A percentile compares a stretch with the other conserved stretches of the same genome.
Evolutionary conservation across 1,284 basidiomycete species (phyloP).

Genomic region (Ceratobasidium sp.): DNA sequence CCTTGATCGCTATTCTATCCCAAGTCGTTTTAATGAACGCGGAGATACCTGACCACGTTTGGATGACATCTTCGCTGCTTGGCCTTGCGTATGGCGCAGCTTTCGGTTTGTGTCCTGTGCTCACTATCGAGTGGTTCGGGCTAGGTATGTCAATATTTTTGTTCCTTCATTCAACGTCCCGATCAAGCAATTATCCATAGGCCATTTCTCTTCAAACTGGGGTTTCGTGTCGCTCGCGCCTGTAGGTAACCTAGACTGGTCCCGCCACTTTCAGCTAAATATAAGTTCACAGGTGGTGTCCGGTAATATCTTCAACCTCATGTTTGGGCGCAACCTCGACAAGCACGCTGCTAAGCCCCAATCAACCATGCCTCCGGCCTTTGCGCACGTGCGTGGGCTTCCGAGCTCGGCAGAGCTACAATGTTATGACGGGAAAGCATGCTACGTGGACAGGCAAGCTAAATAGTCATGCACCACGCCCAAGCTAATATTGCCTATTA

Average conservation of each 20-base stretch:
- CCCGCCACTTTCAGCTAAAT: background rate
- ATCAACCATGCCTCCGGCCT: background rate
- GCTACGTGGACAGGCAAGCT: slow-evolving; percentile 47
- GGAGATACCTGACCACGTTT: slow-evolving; percentile 72
- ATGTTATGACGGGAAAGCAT: slow-evolving; percentile 47
- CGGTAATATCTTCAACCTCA: slow-evolving; percentile 85
- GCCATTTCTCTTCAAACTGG: slow-evolving; percentile 86
- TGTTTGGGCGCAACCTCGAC: slow-evolving; percentile 85
- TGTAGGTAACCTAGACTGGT: slow-evolving; percentile 55
- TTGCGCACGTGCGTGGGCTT: slow-evolving; percentile 22
- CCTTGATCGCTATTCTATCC: slow-evolving; percentile 75
- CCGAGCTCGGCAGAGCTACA: slow-evolving; percentile 41
- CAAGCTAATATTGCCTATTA: background rate
- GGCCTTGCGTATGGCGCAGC: slow-evolving; percentile 83
- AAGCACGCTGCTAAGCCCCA: slow-evolving; percentile 63
- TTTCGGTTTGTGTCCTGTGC: slow-evolving; percentile 81
- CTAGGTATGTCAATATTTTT: slow-evolving; percentile 63
- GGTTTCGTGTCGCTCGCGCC: slow-evolving; percentile 83
- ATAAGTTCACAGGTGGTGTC: slow-evolving; percentile 60
- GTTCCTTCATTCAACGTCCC: slow-evolving; percentile 22
- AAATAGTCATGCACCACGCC: background rate
- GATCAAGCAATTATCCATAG: slow-evolving; percentile 55
- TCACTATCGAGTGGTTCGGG: slow-evolving; percentile 90
- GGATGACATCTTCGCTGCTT: slow-evolving; percentile 79
- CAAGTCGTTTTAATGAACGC: slow-evolving; percentile 72